These are phyloP conservation scores for Podospora conica DNA, from an alignment of 495 filamentous ascomycete species.

Conservation along the genomic window DNA sequence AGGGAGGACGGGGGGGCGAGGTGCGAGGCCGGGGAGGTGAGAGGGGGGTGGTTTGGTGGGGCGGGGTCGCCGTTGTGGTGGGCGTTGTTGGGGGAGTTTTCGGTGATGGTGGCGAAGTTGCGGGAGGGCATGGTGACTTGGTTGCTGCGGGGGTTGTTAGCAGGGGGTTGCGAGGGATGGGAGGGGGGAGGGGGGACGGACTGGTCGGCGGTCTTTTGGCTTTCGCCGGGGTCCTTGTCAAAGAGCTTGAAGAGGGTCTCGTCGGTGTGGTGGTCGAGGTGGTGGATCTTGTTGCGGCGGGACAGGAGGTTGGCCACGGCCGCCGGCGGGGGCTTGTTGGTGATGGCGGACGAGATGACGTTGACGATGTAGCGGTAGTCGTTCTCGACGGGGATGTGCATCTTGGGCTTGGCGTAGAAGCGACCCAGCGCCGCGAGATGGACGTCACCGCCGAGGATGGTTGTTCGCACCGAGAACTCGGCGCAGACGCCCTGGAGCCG, in stretches of 20 bases:
- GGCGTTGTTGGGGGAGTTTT: conserved; percentile 48
- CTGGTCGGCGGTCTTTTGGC: conserved; percentile 55
- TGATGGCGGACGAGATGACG: conserved; percentile 83
- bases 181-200: not conserved
- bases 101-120: conserved; percentile 81
- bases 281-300: conserved; percentile 84
- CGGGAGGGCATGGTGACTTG: conserved; percentile 84
- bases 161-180: not conserved
- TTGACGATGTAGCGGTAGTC: conserved; percentile 93
- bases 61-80: conserved; percentile 8
- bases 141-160: conserved; percentile 40
- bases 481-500: conserved; percentile 68
- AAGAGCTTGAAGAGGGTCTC: conserved; percentile 86
- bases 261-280: conserved; percentile 75
- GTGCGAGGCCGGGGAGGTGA: not conserved
- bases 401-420: conserved; percentile 83
- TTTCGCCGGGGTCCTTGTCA: conserved; percentile 69
- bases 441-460: conserved; percentile 88
- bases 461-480: conserved; percentile 68
- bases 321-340: conserved; percentile 84
- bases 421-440: conserved; percentile 88
- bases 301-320: conserved; percentile 87
- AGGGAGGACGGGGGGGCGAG: not conserved
- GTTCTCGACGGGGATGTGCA: conserved; percentile 69
- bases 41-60: conserved; percentile 3